These are phyloP conservation scores for Cadophora gregata DNA, from an alignment of 2,329 filamentous ascomycete genomes.

Conservation along the genomic window DNA sequence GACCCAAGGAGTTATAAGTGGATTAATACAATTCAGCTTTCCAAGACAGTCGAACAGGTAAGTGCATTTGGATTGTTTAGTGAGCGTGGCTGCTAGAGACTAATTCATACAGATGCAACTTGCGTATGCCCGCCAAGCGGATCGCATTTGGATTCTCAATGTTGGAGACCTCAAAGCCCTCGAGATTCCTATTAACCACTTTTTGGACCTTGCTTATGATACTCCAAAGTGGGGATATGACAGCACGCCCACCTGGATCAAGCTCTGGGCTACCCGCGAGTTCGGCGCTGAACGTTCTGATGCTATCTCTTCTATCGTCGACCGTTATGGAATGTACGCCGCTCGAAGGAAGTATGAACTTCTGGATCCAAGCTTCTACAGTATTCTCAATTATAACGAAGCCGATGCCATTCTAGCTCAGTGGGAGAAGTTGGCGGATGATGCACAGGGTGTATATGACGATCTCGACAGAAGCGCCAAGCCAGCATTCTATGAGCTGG, in stretches of 20 bases:
- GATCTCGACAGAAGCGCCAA: conserved; percentile 55
- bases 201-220: conserved; percentile 72
- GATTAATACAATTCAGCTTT: conserved; percentile 70
- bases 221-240: conserved; percentile 60
- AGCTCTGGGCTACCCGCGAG: conserved; percentile 61
- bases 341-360: conserved; percentile 67
- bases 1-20: conserved; percentile 58
- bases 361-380: conserved; percentile 63
- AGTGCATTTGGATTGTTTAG: neutral
- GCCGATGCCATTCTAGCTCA: conserved; percentile 61
- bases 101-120: conserved; percentile 59
- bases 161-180: conserved; percentile 66
- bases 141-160: conserved; percentile 66
- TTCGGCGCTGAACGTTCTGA: conserved; percentile 57
- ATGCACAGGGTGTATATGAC: conserved; percentile 63
- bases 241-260: conserved; percentile 61
- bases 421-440: conserved; percentile 58
- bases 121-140: conserved; percentile 59
- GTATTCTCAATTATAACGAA: conserved; percentile 68
- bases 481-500: conserved; percentile 67
- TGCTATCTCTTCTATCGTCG: conserved; percentile 57
- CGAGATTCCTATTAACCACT: conserved; percentile 71
- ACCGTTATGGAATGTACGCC: conserved; percentile 62
- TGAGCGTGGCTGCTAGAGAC: neutral
- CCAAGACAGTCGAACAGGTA: conserved; percentile 66